These are phyloP conservation scores for Syzygium aromaticum DNA, from an alignment of 345 rosid species.

Conservation along the genomic window DNA sequence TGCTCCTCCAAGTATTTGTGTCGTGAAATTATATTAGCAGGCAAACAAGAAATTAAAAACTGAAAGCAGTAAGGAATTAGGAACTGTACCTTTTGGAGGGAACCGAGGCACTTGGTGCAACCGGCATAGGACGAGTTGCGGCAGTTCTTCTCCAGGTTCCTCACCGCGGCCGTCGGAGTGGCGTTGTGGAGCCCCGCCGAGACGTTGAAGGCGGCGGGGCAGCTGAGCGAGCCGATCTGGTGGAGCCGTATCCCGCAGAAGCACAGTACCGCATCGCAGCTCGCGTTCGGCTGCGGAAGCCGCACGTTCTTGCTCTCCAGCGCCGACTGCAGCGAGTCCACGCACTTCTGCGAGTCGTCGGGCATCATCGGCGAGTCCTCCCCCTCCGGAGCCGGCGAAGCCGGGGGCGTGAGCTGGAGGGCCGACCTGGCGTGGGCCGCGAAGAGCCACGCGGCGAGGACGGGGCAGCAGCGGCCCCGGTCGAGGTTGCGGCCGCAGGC, in stretches of 20 bases:
- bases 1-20: background rate
- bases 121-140: constrained; percentile 84
- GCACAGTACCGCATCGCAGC: constrained; percentile 79
- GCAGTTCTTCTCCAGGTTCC: constrained; percentile 82
- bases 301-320: constrained; percentile 64
- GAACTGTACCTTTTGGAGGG: constrained; percentile 74
- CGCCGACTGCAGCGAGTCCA: constrained; percentile 76
- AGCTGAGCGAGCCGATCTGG: constrained; percentile 87
- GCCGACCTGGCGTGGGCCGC: constrained; percentile 94
- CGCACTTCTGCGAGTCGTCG: constrained; percentile 94
- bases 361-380: constrained; percentile 86
- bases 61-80: background rate
- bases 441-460: constrained; percentile 91
- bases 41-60: background rate
- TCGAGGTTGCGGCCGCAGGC: constrained; percentile 89
- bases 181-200: constrained; percentile 57
- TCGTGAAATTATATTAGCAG: background rate
- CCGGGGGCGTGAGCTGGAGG: constrained; percentile 55
- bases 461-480: constrained; percentile 94
- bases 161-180: constrained; percentile 84
- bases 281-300: constrained; percentile 78
- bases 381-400: constrained; percentile 37
- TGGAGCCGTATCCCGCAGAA: constrained; percentile 96
- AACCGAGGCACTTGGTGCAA: constrained; percentile 90
- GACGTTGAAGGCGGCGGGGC: constrained; percentile 90